Evolutionary conservation across 2,329 filamentous ascomycete species (phyloP), one percentile per base, ranked within the genome.

Genomic region (Calonectria naviculata): DNA sequence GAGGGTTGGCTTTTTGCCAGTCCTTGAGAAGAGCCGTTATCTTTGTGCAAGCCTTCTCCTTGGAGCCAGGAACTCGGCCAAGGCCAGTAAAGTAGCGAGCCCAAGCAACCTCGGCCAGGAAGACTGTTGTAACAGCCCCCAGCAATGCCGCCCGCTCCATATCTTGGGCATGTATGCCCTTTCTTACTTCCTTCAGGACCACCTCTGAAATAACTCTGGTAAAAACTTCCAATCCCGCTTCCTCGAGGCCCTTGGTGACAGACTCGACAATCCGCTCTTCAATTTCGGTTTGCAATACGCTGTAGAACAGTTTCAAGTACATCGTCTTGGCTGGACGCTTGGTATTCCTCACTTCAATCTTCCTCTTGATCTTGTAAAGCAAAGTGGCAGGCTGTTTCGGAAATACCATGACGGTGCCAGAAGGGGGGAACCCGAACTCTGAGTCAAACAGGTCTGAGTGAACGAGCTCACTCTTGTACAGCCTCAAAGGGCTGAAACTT

Each of bases 301-400:
- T 92, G 81, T 97, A 98, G 68, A 92, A 86, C 5, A 98, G 87
- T 58, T 90, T 90, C 29, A 98, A 87, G 19, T 92, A 89, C 81
- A 95, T 86, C 2, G 84, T 88, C 78, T 84, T 86, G 44, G 76
- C 77, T 0, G 74, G 65, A 17, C 74, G 75, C 4, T 78, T 76
- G 24, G 79, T 79, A 1, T 80, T 81, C 71, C 83, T 84, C 17
- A 81, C 79, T 1, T 73, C 78, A 15, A 83, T 75, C 69, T 90
- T 93, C 46, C 90, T 89, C 0, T 83, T 90, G 65, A 98, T 93
- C 79, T 92, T 94, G 84, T 97, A 98, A 0, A 96, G 85, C 12
- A 98, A 83, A 17, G 93, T 94, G 2, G 94, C 93, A 0, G 96
- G 94, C 77, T 98, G 94, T 74, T 93, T 93, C 0, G 93, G 90